phyloP scores from a whole-genome alignment of 306 rosid species.

The Fragaria iinumae region DNA sequence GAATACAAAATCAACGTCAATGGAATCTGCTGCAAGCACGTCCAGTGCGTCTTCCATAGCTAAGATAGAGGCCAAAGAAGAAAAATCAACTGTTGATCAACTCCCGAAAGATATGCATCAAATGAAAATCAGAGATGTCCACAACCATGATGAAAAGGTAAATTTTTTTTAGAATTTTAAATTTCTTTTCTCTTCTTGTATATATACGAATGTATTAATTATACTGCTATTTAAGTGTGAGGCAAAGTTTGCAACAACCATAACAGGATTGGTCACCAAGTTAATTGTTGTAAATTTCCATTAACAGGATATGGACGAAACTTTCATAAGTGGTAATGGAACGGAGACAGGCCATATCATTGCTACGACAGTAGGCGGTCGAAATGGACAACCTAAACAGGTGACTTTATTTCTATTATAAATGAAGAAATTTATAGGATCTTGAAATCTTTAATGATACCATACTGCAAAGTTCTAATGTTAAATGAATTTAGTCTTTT shows the following conservation, averaged over 20 bases:
- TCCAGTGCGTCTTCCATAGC: slow-evolving; percentile 40
- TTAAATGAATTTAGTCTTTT: not conserved
- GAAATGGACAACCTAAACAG: slow-evolving; percentile 83
- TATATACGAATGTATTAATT: no score
- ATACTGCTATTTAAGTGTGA: slow-evolving; percentile 3
- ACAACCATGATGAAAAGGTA: slow-evolving; percentile 63
- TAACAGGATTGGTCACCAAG: not conserved
- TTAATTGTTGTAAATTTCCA: slow-evolving; percentile 12
- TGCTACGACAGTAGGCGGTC: slow-evolving; percentile 72
- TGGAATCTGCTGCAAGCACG: slow-evolving; percentile 44
- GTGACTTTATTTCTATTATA: slow-evolving; percentile 28
- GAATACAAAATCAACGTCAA: slow-evolving; percentile 34
- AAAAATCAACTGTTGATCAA: slow-evolving; percentile 52
- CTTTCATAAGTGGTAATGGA: slow-evolving; percentile 65
- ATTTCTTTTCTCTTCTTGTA: not conserved
- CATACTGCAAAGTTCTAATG: not conserved
- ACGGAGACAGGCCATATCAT: slow-evolving; percentile 88
- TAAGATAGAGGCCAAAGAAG: slow-evolving; percentile 40
- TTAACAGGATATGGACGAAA: slow-evolving; percentile 64
- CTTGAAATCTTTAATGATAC: not conserved
- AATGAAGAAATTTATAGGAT: not conserved
- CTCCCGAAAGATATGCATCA: slow-evolving; percentile 69
- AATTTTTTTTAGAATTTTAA: slow-evolving; percentile 1
- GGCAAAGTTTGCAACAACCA: not conserved
- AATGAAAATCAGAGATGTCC: slow-evolving; percentile 67